Evolutionary conservation across 2,329 filamentous ascomycete species (phyloP).

Genomic region (Colletotrichum caudatum): DNA sequence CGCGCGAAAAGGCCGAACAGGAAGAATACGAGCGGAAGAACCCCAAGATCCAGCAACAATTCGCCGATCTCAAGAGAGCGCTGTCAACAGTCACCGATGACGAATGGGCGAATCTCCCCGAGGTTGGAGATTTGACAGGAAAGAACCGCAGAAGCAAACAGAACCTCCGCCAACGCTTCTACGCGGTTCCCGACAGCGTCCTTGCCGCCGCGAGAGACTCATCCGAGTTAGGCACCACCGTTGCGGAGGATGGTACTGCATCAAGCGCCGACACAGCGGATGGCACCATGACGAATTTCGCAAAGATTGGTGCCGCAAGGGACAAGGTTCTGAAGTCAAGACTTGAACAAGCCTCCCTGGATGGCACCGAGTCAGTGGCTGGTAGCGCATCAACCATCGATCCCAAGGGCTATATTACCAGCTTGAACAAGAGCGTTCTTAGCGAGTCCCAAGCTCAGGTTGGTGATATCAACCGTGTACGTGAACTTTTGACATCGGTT

Average conservation of each 20-base stretch:
- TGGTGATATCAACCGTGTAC: slow-evolving; percentile 93
- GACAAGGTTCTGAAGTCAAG: slow-evolving; percentile 97
- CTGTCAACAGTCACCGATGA: slow-evolving; percentile 91
- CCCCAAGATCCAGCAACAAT: slow-evolving; percentile 97
- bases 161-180: slow-evolving; percentile 86
- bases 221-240: slow-evolving; percentile 85
- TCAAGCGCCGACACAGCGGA: slow-evolving; percentile 69
- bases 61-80: slow-evolving; percentile 93
- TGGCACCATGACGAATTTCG: slow-evolving; percentile 97
- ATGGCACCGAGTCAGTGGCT: slow-evolving; percentile 72
- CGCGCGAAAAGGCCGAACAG: slow-evolving; percentile 88
- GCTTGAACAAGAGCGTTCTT: slow-evolving; percentile 83
- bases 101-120: slow-evolving; percentile 94
- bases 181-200: slow-evolving; percentile 96
- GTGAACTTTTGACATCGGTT: slow-evolving; percentile 93
- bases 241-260: slow-evolving; percentile 81
- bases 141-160: slow-evolving; percentile 90
- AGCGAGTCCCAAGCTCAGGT: slow-evolving; percentile 86
- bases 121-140: slow-evolving; percentile 95
- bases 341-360: slow-evolving; percentile 87
- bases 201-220: slow-evolving; percentile 86
- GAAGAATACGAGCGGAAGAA: slow-evolving; percentile 98
- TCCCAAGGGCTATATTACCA: slow-evolving; percentile 95
- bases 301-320: slow-evolving; percentile 94
- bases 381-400: slow-evolving; percentile 94